Base-by-base conservation (phyloP, 192 early-diverging fungal genomes). In the Backusella psychrophila region DNA sequence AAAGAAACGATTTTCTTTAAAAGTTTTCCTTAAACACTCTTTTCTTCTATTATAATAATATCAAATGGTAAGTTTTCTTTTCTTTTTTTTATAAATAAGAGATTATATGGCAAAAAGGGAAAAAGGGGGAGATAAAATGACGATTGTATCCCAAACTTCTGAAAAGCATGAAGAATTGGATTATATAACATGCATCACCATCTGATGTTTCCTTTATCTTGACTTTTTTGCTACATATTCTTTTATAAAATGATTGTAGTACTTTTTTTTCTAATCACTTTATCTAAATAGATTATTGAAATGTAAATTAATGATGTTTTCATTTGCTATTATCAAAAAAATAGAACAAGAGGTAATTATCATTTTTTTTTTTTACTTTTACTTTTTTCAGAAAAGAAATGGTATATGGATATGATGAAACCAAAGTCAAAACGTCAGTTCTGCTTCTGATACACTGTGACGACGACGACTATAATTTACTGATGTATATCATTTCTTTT, bases 121-220 rank as follows among this genome's bases (percentile, higher is more conserved):
- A 53, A 6, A 53, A 53, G 8, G 19, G n/a, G 52, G 17, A 66
- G 15, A 44, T 39, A 74, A 74, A 35, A 33, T 74, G 73, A 74
- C 63, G 73, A 74, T 42, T 39, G 35, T 74, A 39, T 56, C 46
- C 73, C 73, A 74, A 74, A 66, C 23, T 29, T 23, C 73, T 65
- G 73, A 74, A 36, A 65, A 74, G n/a, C 41, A 65, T 74, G 73
- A 74, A 33, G 35, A 52, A 44, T 63, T 74, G 73, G 73, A 74
- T 74, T 66, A n/a, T 41, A 74, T 66, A 73, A 73, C 73, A 74
- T 74, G 73, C 73, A 74, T 65, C 73, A 74, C 73, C 73, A 74
- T 74, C 73, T 74, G 73, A 74, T 74, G 65, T 59, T 66, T 41
- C 65, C 17, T 19, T 12, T 41, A 11, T 34, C n/a, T 31, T n/a